These are phyloP conservation scores for Crotalaria pallida DNA, from an alignment of 306 rosid species.

Conservation along the genomic window DNA sequence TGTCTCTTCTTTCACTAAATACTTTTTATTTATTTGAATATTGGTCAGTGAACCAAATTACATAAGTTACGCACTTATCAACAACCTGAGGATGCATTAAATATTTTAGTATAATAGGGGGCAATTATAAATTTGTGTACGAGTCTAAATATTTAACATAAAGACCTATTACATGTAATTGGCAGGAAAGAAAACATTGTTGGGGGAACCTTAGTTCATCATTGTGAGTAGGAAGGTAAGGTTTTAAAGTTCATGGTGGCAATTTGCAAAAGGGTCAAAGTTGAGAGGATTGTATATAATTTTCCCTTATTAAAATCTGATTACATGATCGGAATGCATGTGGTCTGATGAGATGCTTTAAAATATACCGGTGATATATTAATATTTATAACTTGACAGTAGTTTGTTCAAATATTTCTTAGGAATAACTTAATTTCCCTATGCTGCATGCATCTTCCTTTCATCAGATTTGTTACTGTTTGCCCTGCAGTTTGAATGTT, in stretches of 20 bases:
- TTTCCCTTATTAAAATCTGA: background rate
- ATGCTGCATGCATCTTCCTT: constrained; percentile 1
- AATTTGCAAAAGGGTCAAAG: no score
- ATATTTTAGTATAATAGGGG: no score
- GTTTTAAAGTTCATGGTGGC: no score
- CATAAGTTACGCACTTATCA: no score
- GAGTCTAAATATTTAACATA: background rate
- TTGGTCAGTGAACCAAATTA: no score
- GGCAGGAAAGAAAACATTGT: background rate
- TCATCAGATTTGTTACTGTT: constrained; percentile 7
- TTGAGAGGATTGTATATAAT: background rate
- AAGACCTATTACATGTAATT: background rate
- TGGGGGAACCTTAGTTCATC: background rate
- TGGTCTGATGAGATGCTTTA: background rate
- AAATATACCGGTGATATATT: background rate
- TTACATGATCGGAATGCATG: background rate
- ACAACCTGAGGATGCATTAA: no score
- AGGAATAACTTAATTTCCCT: background rate
- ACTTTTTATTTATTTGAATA: no score
- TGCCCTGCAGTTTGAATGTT: constrained; percentile 40
- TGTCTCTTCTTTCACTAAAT: no score
- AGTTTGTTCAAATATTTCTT: no score
- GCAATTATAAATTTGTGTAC: background rate
- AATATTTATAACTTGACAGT: no score
- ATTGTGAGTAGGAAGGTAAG: no score